Percentiles rank a stretch among this genome's conserved stretches.
Evolutionary conservation across 2,329 filamentous ascomycete genomes (phyloP).

Genomic region (Trichoderma sp.): DNA sequence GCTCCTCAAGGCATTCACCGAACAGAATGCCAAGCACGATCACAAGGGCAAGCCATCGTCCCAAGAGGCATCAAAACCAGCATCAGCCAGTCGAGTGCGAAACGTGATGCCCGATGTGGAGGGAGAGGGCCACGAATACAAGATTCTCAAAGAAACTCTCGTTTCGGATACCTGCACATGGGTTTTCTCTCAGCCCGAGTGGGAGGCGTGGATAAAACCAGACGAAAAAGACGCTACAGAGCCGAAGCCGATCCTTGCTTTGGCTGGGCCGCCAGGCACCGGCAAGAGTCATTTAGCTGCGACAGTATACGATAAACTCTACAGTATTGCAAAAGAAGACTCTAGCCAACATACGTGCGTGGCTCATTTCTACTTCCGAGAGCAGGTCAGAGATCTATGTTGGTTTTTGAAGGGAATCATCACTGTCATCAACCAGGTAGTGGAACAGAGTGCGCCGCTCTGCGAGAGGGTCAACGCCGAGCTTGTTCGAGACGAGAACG

Average conservation of each 20-base stretch:
- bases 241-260: constrained; percentile 34
- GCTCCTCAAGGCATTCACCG: constrained; percentile 34
- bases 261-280: constrained; percentile 38
- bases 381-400: constrained; percentile 37
- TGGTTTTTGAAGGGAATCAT: constrained; percentile 36
- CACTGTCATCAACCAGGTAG: constrained; percentile 39
- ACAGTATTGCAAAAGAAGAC: constrained; percentile 28
- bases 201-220: constrained; percentile 37
- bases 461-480: constrained; percentile 40
- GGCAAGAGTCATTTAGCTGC: constrained; percentile 43
- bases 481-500: constrained; percentile 35
- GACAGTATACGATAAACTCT: constrained; percentile 32
- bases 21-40: constrained; percentile 32
- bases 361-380: constrained; percentile 45
- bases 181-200: constrained; percentile 37
- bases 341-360: constrained; percentile 32
- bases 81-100: constrained; percentile 34
- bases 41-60: constrained; percentile 31
- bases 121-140: constrained; percentile 36
- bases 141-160: constrained; percentile 37
- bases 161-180: constrained; percentile 40
- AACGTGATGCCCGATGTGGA: constrained; percentile 34
- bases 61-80: constrained; percentile 33
- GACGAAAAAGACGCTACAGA: background rate
- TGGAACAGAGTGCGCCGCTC: constrained; percentile 36